Evolutionary conservation across 306 rosid genomes (phyloP).

Genomic region (Medicago arabica): DNA sequence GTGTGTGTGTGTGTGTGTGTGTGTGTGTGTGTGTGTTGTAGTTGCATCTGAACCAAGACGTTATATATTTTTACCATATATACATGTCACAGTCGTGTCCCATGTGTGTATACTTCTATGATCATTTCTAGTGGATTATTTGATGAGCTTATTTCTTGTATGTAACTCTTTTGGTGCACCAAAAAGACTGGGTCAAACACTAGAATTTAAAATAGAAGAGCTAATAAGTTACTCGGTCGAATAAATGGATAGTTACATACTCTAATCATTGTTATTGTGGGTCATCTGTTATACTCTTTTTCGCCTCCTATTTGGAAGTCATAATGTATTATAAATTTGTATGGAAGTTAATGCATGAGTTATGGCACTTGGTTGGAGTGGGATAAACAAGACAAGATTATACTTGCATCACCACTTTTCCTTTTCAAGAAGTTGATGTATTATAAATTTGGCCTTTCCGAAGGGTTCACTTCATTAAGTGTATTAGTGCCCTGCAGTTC

Average conservation of each 20-base stretch:
- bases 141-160: slow-evolving; percentile 15
- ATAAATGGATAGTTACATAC: background rate
- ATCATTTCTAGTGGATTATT: slow-evolving; percentile 7
- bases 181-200: background rate
- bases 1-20: too few relatives aligned
- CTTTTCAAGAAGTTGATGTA: slow-evolving; percentile 13
- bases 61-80: too few relatives aligned
- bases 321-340: background rate
- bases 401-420: background rate
- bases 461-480: background rate
- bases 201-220: slow-evolving; percentile 8
- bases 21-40: too few relatives aligned
- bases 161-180: slow-evolving; percentile 5
- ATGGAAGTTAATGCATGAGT: background rate
- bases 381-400: background rate
- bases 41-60: too few relatives aligned
- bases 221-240: background rate
- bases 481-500: slow-evolving; percentile 15
- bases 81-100: background rate
- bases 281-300: slow-evolving; percentile 8
- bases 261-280: background rate
- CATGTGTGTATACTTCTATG: background rate
- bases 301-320: slow-evolving; percentile 8
- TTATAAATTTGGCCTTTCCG: background rate
- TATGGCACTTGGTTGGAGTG: slow-evolving; percentile 7